Evolutionary conservation across 1,284 basidiomycete genomes (phyloP).

Genomic region (Cystobasidiaceae sp.): DNA sequence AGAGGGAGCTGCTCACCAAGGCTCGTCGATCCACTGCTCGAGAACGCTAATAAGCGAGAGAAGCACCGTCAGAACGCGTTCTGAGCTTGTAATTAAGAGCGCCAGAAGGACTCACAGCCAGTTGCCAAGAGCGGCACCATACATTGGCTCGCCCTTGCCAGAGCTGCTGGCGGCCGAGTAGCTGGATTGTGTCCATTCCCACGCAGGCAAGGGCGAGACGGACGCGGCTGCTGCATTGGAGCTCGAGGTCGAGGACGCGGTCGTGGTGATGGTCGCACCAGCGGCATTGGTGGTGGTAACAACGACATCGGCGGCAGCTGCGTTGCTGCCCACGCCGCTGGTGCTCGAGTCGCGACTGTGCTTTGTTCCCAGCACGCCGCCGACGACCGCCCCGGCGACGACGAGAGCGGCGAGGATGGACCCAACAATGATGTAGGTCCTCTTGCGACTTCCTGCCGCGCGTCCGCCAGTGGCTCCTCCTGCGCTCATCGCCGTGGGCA

Average conservation of each 20-base stretch:
- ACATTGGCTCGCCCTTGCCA: conserved; percentile 8
- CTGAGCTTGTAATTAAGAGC: no score
- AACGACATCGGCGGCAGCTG: no score
- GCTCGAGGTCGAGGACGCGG: no score
- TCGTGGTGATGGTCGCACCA: no score
- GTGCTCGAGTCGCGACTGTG: neutral
- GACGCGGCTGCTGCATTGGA: no score
- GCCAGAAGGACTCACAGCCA: no score
- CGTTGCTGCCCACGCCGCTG: neutral
- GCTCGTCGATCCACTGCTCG: conserved; percentile 45
- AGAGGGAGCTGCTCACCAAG: neutral
- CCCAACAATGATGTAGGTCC: neutral
- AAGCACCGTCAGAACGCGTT: no score
- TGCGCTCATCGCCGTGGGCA: neutral
- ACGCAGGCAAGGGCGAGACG: conserved; percentile 21
- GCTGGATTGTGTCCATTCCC: conserved; percentile 12
- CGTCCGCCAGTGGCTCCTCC: neutral
- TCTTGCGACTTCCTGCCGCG: conserved; percentile 4
- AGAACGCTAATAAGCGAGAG: no score
- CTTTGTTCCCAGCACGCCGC: conserved; percentile 15
- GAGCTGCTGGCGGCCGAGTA: conserved; percentile 9
- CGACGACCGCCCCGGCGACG: conserved; percentile 17
- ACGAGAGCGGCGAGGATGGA: conserved; percentile 1
- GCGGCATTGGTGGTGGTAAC: no score
- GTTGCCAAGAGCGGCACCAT: conserved; percentile 16